Conservation (phyloP, 2,329 filamentous ascomycete genomes). For the Drechmeria coniospora region DNA sequence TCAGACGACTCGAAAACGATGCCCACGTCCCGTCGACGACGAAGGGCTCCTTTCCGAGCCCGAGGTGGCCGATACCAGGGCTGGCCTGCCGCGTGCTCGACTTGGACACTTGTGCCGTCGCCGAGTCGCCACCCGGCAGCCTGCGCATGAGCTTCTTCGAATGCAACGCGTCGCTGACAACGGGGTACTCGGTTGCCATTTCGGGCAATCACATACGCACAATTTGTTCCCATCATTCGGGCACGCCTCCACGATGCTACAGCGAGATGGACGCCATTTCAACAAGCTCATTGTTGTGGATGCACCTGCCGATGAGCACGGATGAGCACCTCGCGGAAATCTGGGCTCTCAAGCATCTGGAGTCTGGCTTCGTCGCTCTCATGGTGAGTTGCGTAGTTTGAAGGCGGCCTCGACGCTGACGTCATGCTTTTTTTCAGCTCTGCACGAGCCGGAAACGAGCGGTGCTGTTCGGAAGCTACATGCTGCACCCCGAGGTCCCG, state of each 20-base stretch:
- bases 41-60: background rate
- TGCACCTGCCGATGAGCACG: background rate
- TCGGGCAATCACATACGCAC: constrained; percentile 1
- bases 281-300: background rate
- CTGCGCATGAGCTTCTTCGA: constrained; percentile 2
- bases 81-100: constrained; percentile 1
- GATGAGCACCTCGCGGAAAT: background rate
- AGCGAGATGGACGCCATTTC: background rate
- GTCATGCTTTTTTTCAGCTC: background rate
- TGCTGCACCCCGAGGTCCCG: constrained; percentile 1
- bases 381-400: background rate
- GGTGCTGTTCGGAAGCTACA: constrained; percentile 1
- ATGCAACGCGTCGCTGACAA: background rate
- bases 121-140: background rate
- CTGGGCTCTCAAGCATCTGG: background rate
- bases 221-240: constrained; percentile 1
- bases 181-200: background rate
- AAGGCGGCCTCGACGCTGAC: constrained; percentile 1
- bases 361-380: background rate
- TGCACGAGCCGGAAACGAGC: constrained; percentile 1
- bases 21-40: background rate
- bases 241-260: background rate
- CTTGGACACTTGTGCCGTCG: constrained; percentile 1
- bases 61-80: background rate
- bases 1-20: constrained; percentile 1